Conservation (phyloP, 2,329 filamentous ascomycete species). For the Ceratocystis papillata region DNA sequence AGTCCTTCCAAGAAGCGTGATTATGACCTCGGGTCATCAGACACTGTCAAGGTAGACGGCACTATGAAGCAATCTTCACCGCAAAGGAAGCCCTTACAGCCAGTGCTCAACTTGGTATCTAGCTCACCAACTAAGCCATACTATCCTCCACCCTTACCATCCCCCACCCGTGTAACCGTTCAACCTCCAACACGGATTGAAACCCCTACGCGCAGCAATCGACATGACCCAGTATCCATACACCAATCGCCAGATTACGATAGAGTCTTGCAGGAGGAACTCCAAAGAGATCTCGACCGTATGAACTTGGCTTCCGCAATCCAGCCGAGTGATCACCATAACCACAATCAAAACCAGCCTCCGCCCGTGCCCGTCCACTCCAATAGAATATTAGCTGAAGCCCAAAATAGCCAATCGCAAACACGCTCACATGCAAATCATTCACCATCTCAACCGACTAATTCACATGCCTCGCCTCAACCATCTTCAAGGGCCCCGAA, state of each 20-base stretch:
- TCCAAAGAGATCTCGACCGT: slow-evolving; percentile 51
- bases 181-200: slow-evolving; percentile 33
- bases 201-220: slow-evolving; percentile 20
- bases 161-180: slow-evolving; percentile 51
- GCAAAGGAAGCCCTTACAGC: slow-evolving; percentile 45
- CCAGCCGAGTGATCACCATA: slow-evolving; percentile 23
- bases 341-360: slow-evolving; percentile 9
- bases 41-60: slow-evolving; percentile 46
- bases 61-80: slow-evolving; percentile 50
- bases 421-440: not conserved
- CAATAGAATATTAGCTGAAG: slow-evolving; percentile 17
- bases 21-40: slow-evolving; percentile 35
- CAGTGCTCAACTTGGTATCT: slow-evolving; percentile 21
- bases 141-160: slow-evolving; percentile 29
- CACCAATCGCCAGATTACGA: slow-evolving; percentile 50
- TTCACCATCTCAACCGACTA: not conserved
- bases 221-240: not conserved
- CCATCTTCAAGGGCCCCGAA: slow-evolving; percentile 26
- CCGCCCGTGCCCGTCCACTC: slow-evolving; percentile 21
- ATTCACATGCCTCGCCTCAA: not conserved
- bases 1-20: slow-evolving; percentile 45
- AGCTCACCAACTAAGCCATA: slow-evolving; percentile 18
- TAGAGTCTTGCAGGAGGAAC: slow-evolving; percentile 48
- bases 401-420: slow-evolving; percentile 5
- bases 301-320: slow-evolving; percentile 41